Percentiles rank a stretch among this genome's conserved stretches.
Evolutionary conservation across 345 rosid species (phyloP).

Genomic region (Citrus australasica): DNA sequence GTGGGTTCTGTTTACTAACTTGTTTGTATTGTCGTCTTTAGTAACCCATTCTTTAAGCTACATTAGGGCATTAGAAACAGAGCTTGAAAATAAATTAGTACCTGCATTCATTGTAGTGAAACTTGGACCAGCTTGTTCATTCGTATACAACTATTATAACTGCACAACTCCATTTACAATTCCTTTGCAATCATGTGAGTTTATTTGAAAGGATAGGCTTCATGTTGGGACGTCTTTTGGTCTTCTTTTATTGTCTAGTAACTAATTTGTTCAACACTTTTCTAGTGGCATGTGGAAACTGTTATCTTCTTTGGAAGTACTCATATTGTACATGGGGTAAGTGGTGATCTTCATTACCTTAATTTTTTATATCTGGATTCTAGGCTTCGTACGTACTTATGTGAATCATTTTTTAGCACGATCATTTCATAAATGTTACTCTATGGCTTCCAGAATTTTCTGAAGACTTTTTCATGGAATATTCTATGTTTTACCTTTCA

Average conservation of each 20-base stretch:
- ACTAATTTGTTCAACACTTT: slow-evolving; percentile 7
- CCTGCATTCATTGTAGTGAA: slow-evolving; percentile 6
- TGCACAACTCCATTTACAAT: slow-evolving; percentile 1
- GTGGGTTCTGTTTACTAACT: too few relatives aligned
- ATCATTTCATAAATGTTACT: neutral
- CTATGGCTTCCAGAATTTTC: too few relatives aligned
- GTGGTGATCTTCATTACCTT: slow-evolving; percentile 15
- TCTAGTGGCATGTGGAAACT: slow-evolving; percentile 62
- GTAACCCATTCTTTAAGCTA: too few relatives aligned
- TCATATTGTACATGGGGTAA: slow-evolving; percentile 91
- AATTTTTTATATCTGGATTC: neutral
- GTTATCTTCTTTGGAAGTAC: slow-evolving; percentile 76
- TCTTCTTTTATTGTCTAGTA: neutral
- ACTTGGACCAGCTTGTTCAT: neutral
- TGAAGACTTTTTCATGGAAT: too few relatives aligned
- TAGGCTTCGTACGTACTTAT: neutral
- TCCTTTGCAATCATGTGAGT: too few relatives aligned
- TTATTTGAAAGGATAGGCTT: too few relatives aligned
- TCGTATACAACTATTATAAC: neutral
- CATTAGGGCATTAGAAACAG: too few relatives aligned
- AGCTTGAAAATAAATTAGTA: neutral
- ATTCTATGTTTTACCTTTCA: too few relatives aligned
- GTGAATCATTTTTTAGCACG: neutral
- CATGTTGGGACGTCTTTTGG: neutral
- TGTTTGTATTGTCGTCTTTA: too few relatives aligned